Evolutionary conservation across 257 asterid species (phyloP).

Genomic region (Ilex aquifolium): DNA sequence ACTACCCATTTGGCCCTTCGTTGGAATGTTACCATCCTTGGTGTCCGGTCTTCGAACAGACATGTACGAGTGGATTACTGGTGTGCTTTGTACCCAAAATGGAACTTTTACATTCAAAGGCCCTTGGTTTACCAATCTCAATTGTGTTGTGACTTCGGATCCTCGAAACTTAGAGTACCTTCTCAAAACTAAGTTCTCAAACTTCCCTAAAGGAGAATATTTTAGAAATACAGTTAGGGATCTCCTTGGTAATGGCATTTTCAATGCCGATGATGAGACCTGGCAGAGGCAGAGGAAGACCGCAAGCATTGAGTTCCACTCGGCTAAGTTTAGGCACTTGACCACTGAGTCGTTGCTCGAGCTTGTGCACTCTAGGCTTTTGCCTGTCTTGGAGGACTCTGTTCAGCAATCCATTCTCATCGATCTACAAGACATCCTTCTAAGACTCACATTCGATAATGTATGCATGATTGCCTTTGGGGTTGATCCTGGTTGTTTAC

Average conservation of each 20-base stretch:
- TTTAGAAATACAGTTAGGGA: conserved; percentile 61
- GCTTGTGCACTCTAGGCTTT: conserved; percentile 64
- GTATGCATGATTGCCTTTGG: conserved; percentile 97
- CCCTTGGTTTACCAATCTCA: conserved; percentile 76
- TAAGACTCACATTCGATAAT: conserved; percentile 80
- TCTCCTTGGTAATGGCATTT: conserved; percentile 82
- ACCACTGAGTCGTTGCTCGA: conserved; percentile 65
- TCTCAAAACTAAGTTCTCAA: conserved; percentile 64
- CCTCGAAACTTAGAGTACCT: conserved; percentile 78
- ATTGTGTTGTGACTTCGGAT: conserved; percentile 82
- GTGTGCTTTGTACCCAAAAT: conserved; percentile 34
- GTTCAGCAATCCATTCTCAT: conserved; percentile 16
- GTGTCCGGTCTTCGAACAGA: conserved; percentile 45
- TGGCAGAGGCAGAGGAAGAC: conserved; percentile 84
- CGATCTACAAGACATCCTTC: conserved; percentile 71
- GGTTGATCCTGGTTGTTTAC: conserved; percentile 82
- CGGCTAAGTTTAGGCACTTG: conserved; percentile 61
- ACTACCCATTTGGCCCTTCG: conserved; percentile 67
- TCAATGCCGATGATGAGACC: conserved; percentile 67
- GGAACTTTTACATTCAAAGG: conserved; percentile 76
- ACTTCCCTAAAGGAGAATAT: conserved; percentile 74
- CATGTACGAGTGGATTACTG: conserved; percentile 76
- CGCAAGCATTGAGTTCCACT: conserved; percentile 84
- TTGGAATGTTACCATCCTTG: conserved; percentile 89
- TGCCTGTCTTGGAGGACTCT: conserved; percentile 65